Evolutionary conservation across 1,284 basidiomycete genomes (phyloP), one percentile per base, ranked within the genome.

Genomic region (Ustilago crameri): DNA sequence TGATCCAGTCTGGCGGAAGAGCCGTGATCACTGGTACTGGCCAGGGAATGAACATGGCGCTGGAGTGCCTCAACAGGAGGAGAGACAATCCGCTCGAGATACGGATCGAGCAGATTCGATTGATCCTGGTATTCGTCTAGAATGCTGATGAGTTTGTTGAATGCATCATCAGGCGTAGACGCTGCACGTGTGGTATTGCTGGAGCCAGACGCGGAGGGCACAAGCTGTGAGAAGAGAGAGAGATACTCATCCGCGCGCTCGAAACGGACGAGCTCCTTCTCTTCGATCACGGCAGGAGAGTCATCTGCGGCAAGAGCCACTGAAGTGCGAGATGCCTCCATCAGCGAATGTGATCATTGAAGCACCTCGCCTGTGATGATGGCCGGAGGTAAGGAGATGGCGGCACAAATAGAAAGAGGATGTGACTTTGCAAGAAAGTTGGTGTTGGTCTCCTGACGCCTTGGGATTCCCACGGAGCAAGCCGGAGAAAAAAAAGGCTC

Each of bases 51-150:
- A 9, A 79, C 65, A 30, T 70, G 51, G 34, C 44, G 42, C 49
- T 76, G 76, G 1, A 82, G 56, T 3, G 58, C 51, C 12, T 57
- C 86, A 46, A 93, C 89, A 3, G 92, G 88, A 0, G 95, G 94
- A 2, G 86, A 84, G 12, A 98, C 88, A 61, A 98, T 89, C 17
- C 85, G 82, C 77, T 94, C 91, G n/a, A 99, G 87, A 76, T 89
- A 90, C n/a, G 95, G 94, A 82, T 98, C 96, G n/a, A 98, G 87
- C 0, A 99, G 88, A 78, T 95, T 93, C 2, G 94, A 87, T 30
- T 81, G 80, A 20, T 98, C 95, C 81, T 97, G 94, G 80, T 97
- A 98, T 81, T 90, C 88, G 82, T 90, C 88, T 40, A 98, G 88
- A 37, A 74, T 66, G 23, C 50, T 22, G 7, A 50, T 22, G 5